These are phyloP conservation scores for Fusarium buharicum DNA, from an alignment of 2,329 filamentous ascomycete species.

Conservation along the genomic window DNA sequence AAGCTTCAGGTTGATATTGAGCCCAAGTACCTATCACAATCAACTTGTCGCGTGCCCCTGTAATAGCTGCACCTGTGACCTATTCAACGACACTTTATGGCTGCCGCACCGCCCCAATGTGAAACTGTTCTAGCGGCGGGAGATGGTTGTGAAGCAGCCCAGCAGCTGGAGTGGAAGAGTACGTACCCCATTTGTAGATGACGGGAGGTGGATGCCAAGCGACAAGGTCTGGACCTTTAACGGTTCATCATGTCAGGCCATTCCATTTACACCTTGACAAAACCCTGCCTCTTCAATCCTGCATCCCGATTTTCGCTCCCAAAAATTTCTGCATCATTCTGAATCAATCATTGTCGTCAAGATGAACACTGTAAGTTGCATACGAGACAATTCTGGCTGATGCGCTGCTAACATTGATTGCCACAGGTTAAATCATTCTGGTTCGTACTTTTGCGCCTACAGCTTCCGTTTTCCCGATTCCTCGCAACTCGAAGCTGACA, in stretches of 20 bases:
- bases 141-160: slow-evolving; percentile 6
- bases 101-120: slow-evolving; percentile 21
- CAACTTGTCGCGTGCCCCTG: slow-evolving; percentile 28
- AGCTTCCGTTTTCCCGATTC: slow-evolving; percentile 10
- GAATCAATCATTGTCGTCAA: slow-evolving; percentile 34
- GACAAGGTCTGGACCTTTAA: slow-evolving; percentile 39
- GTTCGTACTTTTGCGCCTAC: slow-evolving; percentile 54
- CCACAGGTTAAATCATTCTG: slow-evolving; percentile 72
- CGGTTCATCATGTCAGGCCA: slow-evolving; percentile 44
- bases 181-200: slow-evolving; percentile 30
- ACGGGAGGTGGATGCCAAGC: slow-evolving; percentile 32
- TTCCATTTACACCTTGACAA: slow-evolving; percentile 44
- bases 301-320: slow-evolving; percentile 23
- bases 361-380: slow-evolving; percentile 66
- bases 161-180: slow-evolving; percentile 14
- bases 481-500: slow-evolving; percentile 16
- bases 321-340: slow-evolving; percentile 11
- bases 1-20: neutral
- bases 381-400: neutral
- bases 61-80: slow-evolving; percentile 29
- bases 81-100: slow-evolving; percentile 37
- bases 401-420: slow-evolving; percentile 39
- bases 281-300: slow-evolving; percentile 41
- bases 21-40: no score
- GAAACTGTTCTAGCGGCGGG: slow-evolving; percentile 36